These are phyloP conservation scores for Citrus sp. DNA, from an alignment of 345 rosid genomes.

Conservation along the genomic window DNA sequence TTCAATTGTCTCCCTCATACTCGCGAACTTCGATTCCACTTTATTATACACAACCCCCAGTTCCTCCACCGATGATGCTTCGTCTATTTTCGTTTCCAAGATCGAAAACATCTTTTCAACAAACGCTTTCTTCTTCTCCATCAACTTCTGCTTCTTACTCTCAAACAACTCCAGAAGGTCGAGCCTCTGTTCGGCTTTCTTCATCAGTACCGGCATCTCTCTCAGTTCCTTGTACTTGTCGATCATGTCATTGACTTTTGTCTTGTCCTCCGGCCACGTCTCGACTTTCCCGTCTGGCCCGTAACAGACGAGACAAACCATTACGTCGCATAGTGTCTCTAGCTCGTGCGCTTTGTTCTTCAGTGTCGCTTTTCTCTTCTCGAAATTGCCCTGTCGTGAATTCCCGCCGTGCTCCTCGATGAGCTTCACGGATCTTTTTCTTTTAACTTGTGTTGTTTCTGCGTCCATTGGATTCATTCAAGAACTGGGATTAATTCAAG, in stretches of 20 bases:
- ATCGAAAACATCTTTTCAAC: not conserved
- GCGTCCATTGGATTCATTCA: not conserved
- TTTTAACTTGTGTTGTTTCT: not conserved
- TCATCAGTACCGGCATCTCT: not conserved
- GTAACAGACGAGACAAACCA: not conserved
- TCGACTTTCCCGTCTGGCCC: not conserved
- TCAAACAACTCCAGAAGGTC: not conserved
- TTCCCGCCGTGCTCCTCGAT: not conserved
- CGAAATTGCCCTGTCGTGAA: not conserved
- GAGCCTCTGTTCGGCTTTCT: not conserved
- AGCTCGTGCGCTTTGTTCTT: not conserved
- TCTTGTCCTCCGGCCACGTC: not conserved
- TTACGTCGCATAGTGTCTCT: not conserved
- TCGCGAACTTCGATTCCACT: not conserved
- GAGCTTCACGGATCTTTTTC: not conserved
- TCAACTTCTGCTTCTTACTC: not conserved
- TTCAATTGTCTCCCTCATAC: not conserved
- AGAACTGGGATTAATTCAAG: not conserved
- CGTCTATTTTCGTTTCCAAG: not conserved
- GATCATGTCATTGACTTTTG: not conserved
- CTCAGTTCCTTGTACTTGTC: not conserved
- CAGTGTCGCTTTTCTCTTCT: not conserved
- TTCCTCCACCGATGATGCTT: not conserved
- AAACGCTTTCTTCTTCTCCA: not conserved
- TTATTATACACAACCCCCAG: not conserved